A percentile compares a stretch with the other conserved stretches of the same genome.
Conservation (phyloP, 768 basidiomycete genomes). For the Termitomyces sp. region DNA sequence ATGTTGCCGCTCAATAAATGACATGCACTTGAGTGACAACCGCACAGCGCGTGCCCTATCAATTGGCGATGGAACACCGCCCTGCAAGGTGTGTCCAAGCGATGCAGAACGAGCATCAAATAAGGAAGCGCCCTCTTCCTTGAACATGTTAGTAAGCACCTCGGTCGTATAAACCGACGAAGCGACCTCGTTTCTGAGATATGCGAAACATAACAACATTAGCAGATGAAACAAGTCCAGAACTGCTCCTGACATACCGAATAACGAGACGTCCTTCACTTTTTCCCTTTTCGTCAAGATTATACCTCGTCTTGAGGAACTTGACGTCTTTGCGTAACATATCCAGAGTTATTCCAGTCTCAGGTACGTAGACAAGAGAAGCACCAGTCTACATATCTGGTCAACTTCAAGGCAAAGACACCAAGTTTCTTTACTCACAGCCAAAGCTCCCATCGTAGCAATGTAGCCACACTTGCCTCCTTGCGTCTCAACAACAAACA, state of each 20-base stretch:
- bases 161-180: constrained; percentile 90
- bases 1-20: constrained; percentile 86
- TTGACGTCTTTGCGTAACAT: constrained; percentile 77
- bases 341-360: constrained; percentile 81
- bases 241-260: constrained; percentile 44
- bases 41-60: constrained; percentile 91
- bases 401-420: background rate
- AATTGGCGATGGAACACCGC: constrained; percentile 90
- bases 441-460: constrained; percentile 91
- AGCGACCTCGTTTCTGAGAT: constrained; percentile 71
- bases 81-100: constrained; percentile 96
- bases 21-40: constrained; percentile 88
- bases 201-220: background rate
- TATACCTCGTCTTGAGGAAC: constrained; percentile 83
- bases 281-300: constrained; percentile 81
- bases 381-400: constrained; percentile 69
- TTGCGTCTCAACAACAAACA: constrained; percentile 97
- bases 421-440: constrained; percentile 49
- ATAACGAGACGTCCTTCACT: constrained; percentile 93
- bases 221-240: background rate
- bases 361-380: constrained; percentile 89
- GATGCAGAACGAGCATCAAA: constrained; percentile 98
- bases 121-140: constrained; percentile 84
- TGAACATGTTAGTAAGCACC: constrained; percentile 88
- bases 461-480: constrained; percentile 96